These are phyloP conservation scores for Solanum tarijense DNA, from an alignment of 257 asterid genomes.

Conservation along the genomic window DNA sequence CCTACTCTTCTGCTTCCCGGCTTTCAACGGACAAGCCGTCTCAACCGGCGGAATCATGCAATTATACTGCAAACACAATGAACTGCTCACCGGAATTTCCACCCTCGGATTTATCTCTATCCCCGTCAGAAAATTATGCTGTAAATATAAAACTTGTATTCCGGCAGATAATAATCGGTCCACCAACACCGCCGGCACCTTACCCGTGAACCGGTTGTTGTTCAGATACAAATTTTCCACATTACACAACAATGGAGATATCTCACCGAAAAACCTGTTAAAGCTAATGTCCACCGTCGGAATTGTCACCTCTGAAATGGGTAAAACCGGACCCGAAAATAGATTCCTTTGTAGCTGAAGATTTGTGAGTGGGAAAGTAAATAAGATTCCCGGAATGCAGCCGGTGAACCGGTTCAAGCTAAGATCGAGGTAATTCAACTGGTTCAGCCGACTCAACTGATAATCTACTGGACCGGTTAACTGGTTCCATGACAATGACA, in stretches of 20 bases:
- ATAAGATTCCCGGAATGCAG: conserved; percentile 42
- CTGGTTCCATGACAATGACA: conserved; percentile 72
- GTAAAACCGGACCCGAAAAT: conserved; percentile 54
- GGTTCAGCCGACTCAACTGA: conserved; percentile 30
- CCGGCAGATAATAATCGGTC: conserved; percentile 57
- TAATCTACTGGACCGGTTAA: conserved; percentile 60
- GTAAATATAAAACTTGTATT: conserved; percentile 51
- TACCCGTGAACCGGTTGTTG: conserved; percentile 88
- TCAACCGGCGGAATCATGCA: conserved; percentile 83
- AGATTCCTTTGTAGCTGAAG: conserved; percentile 72
- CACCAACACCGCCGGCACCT: conserved; percentile 61
- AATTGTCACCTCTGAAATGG: conserved; percentile 43
- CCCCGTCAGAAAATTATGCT: conserved; percentile 85
- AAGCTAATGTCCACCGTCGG: conserved; percentile 77
- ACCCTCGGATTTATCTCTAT: conserved; percentile 72
- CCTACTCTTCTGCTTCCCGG: conserved; percentile 80
- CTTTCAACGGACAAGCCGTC: conserved; percentile 77
- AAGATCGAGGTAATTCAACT: conserved; percentile 57
- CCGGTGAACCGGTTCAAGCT: conserved; percentile 81
- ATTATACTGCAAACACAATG: conserved; percentile 83
- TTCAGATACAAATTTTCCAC: conserved; percentile 70
- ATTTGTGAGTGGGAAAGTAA: conserved; percentile 47
- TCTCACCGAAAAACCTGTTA: conserved; percentile 65
- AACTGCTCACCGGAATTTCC: conserved; percentile 65
- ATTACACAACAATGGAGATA: conserved; percentile 65